Evolutionary conservation across 345 rosid species (phyloP).

Genomic region (Gossypium arboreum): DNA sequence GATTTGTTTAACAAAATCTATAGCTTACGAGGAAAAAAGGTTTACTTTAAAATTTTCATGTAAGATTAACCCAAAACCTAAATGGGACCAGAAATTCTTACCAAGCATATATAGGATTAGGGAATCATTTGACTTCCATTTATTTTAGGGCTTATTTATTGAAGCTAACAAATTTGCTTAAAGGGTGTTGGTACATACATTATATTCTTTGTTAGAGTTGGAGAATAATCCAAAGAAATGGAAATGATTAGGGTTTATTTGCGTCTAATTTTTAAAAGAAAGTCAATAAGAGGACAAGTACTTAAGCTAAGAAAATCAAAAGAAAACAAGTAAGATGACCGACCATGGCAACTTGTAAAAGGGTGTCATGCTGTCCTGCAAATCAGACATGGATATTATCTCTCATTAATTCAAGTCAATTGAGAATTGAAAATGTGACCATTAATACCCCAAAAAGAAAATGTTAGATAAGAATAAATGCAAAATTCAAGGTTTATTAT

Average conservation of each 20-base stretch:
- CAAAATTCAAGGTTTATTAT: no score
- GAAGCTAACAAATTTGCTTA: background rate
- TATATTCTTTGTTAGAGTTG: background rate
- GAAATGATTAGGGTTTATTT: background rate
- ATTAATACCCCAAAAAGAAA: background rate
- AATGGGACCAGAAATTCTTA: background rate
- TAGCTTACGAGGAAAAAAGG: background rate
- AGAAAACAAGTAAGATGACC: background rate
- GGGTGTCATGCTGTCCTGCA: background rate
- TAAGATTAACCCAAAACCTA: background rate
- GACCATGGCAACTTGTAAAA: conserved; percentile 1
- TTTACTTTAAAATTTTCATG: background rate
- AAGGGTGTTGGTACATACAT: background rate
- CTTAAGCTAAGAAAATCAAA: background rate
- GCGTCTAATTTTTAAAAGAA: background rate
- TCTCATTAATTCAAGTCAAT: background rate
- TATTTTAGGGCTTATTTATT: background rate
- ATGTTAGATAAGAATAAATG: background rate
- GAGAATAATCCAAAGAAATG: background rate
- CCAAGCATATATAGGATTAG: background rate
- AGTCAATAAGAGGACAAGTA: background rate
- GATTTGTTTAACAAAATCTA: background rate
- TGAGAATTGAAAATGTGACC: background rate
- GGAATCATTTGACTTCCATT: conserved; percentile 5
- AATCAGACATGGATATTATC: background rate